Base-by-base conservation (phyloP, 352 stramenopile species). In the Phytophthora aleatoria region DNA sequence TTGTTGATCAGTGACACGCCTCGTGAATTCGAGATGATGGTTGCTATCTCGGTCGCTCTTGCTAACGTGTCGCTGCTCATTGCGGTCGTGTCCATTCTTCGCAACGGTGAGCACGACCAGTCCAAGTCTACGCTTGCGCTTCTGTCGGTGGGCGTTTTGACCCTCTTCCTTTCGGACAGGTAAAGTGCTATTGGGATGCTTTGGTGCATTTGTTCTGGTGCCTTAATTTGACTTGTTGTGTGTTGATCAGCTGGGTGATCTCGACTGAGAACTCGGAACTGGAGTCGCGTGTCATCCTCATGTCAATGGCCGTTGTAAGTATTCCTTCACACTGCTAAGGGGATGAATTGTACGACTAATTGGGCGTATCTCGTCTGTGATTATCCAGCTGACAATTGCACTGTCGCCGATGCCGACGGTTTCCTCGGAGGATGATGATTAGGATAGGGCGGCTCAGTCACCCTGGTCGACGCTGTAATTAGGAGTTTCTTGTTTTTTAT, bases 81-180 rank as follows among this genome's bases (percentile, higher is more conserved):
- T 48, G 71, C 81, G 12, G 45, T 91, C 20, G 64, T 76, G 5
- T 64, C 65, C 10, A 76, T 85, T 41, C 56, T 86, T 16, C 78
- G 72, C 56, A 79, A 86, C 48, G 63, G 66, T 24, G 79, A 92
- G 57, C 67, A 87, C 41, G 49, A 76, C 10, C 63, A 73, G 20
- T 89, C 81, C 39, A 91, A 84, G 50, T 54, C 77, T 61, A 84
- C 82, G n/a, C 71, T 90, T 31, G 64, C 57, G 24, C 57, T 81
- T 43, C 75, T 91, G 33, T 44, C 64, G 24, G 36, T 77, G 3
- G 81, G 74, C n/a, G 39, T 63, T 3, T 47, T 80, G 11, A 63
- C 67, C 13, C 74, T 92, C 28, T 83, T 89, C 54, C 71, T 91
- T 52, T 84, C 84, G n/a, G 84, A 92, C 69, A 91, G 81, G 83